Conservation (phyloP, 2,329 filamentous ascomycete genomes). For the Tolypocladium nubicola region DNA sequence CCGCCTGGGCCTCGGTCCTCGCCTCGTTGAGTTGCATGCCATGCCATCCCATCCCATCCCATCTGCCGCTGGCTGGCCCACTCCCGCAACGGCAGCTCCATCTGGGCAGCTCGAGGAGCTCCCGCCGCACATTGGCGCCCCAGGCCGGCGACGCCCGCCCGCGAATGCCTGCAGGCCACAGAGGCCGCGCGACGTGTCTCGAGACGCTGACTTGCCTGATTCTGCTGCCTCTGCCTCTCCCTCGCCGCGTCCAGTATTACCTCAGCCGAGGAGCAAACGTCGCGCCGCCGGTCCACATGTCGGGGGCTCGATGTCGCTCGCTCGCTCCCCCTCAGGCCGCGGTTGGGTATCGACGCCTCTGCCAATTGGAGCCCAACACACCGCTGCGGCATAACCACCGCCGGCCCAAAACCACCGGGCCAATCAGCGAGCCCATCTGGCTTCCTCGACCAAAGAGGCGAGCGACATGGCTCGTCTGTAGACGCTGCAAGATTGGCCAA, state of each 20-base stretch:
- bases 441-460: neutral
- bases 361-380: constrained; percentile 25
- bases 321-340: constrained; percentile 2
- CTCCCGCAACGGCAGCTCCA: neutral
- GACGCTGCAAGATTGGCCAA: neutral
- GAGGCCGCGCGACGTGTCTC: constrained; percentile 1
- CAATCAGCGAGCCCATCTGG: constrained; percentile 10
- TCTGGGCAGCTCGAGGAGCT: neutral
- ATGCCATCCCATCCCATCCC: neutral
- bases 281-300: neutral
- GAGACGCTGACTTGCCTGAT: neutral
- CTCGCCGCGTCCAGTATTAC: neutral
- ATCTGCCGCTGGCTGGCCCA: neutral
- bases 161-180: neutral
- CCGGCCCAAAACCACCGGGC: constrained; percentile 12
- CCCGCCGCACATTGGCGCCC: neutral
- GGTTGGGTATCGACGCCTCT: constrained; percentile 29
- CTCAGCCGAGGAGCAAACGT: neutral
- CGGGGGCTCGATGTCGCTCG: neutral
- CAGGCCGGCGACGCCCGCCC: neutral
- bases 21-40: neutral
- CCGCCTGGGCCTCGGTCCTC: neutral
- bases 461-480: neutral
- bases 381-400: constrained; percentile 8
- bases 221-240: neutral